Evolutionary conservation across 257 asterid species (phyloP), one percentile per base, ranked within the genome.

Genomic region (Misopates orontium): DNA sequence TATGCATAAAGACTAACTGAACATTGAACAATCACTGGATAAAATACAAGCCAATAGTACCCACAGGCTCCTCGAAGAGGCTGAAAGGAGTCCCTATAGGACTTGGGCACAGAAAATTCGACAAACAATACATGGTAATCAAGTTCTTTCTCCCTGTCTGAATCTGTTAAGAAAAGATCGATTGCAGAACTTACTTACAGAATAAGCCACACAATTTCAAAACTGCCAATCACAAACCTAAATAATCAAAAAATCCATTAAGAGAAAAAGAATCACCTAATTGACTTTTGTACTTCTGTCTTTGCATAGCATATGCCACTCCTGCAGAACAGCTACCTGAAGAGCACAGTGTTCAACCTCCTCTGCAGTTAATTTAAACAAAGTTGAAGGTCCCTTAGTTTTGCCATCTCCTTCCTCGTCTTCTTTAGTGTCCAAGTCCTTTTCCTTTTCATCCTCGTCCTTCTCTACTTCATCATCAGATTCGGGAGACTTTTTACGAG

Each of bases 311-410:
- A 75, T 77, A 76, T 85, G 90, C 97, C 97, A 90, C 73, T 90
- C 95, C 58, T 87, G 97, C 52, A 90, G 69, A 28, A 90, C 88
- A 20, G 97, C 90, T 19, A 84, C 70, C 73, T 90, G 97, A 68
- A 90, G 87, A 56, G 97, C 97, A 25, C 97, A 86, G 71, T 84
- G 95, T 77, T 87, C 97, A 0, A 83, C 96, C 66, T 87, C 97
- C 79, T 85, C 96, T 1, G 96, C 77, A 8, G 90, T 82, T 47
- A 87, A 72, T 67, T 90, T 81, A 32, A 80, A 85, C 82, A 87
- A 67, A 0, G 95, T 90, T 1, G 90, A 75, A 17, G 84, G 83
- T 10, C 89, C 88, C 71, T 87, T 85, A 0, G 65, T 66, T 70
- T 82, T 76, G 24, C 71, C 88, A 17, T 75, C 86, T 57, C 77